Base-by-base conservation (phyloP, 805 yeast genomes). In the Candida methanosorbosa region DNA sequence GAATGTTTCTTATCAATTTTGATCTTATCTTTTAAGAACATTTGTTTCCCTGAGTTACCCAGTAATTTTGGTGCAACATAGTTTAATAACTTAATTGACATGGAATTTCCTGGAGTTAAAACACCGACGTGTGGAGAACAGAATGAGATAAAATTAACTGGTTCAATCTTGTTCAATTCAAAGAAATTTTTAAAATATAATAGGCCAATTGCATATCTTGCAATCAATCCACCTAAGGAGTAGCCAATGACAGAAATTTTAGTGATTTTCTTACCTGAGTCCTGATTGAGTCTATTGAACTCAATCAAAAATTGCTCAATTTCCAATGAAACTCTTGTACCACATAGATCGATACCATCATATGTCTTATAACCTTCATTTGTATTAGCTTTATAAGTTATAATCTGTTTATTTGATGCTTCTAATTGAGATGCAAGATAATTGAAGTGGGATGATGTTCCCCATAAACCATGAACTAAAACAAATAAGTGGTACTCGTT, bases 301-400 rank as follows among this genome's bases (percentile, higher is more conserved):
- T 30, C 29, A 4, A 45, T 42, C 15, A 73, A 58, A 45, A 65
- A 64, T 1, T 40, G 44, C 15, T 61, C 52, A 32, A 86, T 76
- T 55, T 86, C 95, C 35, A 69, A 69, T 1, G 81, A 76, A 7
- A 83, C 80, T 17, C 94, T 63, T 33, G 75, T 64, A 2, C 94
- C 95, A 49, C 92, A 84, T 19, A 84, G 75, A 44, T 85, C 94
- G 17, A 85, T 75, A 2, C 95, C 95, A 50, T 86, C 95, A 46
- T 84, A 79, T 3, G 95, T 86, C 48, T 72, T 71, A 50, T 75
- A 82, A 6, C 88, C 90, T 36, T 74, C 69, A 48, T 79, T 82
- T 15, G 80, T 64, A 21, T 66, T 68, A 0, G 85, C 66, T 30
- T 69, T 63, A 46, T 75, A 70, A 17, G 74, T 67, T 3, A 68